Base-by-base conservation (phyloP, 2,329 filamentous ascomycete species). In the Aspergillus quadricinctus region DNA sequence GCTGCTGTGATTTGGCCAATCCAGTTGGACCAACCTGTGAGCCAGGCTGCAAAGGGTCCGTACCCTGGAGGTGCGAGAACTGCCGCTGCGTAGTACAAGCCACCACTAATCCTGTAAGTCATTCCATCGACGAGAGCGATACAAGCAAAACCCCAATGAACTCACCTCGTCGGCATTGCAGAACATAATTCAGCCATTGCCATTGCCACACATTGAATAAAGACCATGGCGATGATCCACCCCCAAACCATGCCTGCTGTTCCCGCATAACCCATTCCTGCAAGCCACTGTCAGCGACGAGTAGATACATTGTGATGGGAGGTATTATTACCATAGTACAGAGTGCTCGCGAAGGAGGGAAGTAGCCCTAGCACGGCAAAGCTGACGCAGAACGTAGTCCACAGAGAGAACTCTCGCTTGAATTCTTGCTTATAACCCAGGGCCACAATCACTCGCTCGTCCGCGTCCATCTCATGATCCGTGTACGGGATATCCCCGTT, bases 351-450 rank as follows among this genome's bases (percentile, higher is more conserved):
- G 64, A 90, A 89, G 58, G 84, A 88, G 0, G 88, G 88, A 50
- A 90, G 72, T 49, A 90, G 70, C 1, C 88, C 88, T 54, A 90
- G 75, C 10, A 90, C 87, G 6, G 88, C 87, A 69, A 90, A 90
- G 54, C 82, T 86, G 43, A 90, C 87, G 62, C 86, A 88, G 68
- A 90, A 90, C 0, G 86, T 88, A 5, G 87, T 88, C 81, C 87
- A 90, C 14, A 89, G 75, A 2, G 81, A 86, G 69, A 91, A 90
- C 65, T 90, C 87, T 66, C 88, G 80, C 73, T 85, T 85, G 75
- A 85, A 85, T 65, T 85, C 83, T 52, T 83, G 80, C 68, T 83
- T 85, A 69, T 83, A 84, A 17, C 76, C 76, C 51, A 78, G 64
- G 5, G 76, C 74, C 43, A 68, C 68, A 49, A 78, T 72, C 37